Evolutionary conservation across 192 early-diverging fungal genomes (phyloP).

Genomic region (Globomyces pollinis-pini): DNA sequence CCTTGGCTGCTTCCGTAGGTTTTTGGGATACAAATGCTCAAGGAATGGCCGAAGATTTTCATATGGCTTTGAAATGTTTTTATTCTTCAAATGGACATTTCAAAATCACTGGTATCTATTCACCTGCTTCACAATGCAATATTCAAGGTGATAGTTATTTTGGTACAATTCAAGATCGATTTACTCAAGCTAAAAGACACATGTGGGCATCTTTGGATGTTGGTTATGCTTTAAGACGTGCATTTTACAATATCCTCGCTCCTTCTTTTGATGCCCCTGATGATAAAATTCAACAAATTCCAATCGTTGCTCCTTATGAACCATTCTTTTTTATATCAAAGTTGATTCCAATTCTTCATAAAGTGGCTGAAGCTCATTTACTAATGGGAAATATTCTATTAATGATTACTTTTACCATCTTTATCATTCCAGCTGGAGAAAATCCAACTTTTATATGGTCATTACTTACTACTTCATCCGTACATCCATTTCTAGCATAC

Average conservation of each 20-base stretch:
- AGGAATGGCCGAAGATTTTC: slow-evolving; percentile 61
- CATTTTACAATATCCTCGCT: slow-evolving; percentile 18
- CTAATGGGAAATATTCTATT: slow-evolving; percentile 28
- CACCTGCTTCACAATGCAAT: slow-evolving; percentile 49
- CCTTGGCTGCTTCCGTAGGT: slow-evolving; percentile 52
- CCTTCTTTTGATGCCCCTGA: slow-evolving; percentile 18
- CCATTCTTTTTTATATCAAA: slow-evolving; percentile 6
- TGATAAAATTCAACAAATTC: slow-evolving; percentile 2
- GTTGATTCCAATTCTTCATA: slow-evolving; percentile 18
- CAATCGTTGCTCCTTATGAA: neutral
- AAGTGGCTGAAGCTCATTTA: slow-evolving; percentile 29
- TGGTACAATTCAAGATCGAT: slow-evolving; percentile 46
- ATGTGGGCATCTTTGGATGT: slow-evolving; percentile 54
- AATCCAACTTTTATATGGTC: slow-evolving; percentile 12
- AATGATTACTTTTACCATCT: slow-evolving; percentile 11
- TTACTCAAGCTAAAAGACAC: slow-evolving; percentile 57
- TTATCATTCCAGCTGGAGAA: slow-evolving; percentile 19
- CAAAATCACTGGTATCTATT: slow-evolving; percentile 47
- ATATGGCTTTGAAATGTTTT: slow-evolving; percentile 64
- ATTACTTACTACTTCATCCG: slow-evolving; percentile 14
- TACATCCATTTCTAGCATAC: slow-evolving; percentile 27
- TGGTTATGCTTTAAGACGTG: slow-evolving; percentile 40
- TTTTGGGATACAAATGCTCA: slow-evolving; percentile 60
- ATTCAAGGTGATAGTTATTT: slow-evolving; percentile 37
- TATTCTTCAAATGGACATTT: slow-evolving; percentile 52